These are phyloP conservation scores for Coniochaeta sp. DNA, from an alignment of 2,329 filamentous ascomycete species.

Conservation along the genomic window DNA sequence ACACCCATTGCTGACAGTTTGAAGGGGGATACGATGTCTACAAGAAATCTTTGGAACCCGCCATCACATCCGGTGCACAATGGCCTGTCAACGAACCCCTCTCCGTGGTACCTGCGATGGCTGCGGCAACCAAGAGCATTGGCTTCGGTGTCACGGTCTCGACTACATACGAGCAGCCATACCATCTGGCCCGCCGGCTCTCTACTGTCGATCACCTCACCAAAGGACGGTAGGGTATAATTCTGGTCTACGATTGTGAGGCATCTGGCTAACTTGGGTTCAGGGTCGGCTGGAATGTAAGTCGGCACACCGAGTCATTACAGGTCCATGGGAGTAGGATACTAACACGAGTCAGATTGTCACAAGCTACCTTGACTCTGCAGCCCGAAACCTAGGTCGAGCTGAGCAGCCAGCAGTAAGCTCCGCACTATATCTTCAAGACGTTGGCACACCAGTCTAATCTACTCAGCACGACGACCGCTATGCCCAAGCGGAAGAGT, in stretches of 20 bases:
- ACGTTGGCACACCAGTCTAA: constrained; percentile 12
- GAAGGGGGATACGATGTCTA: constrained; percentile 62
- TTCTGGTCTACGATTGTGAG: not conserved
- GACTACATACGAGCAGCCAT: constrained; percentile 64
- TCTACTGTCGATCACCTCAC: constrained; percentile 62
- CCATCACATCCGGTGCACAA: constrained; percentile 56
- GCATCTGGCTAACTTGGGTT: not conserved
- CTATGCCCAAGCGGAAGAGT: constrained; percentile 55
- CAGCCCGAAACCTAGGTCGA: constrained; percentile 55
- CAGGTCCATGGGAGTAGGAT: constrained; percentile 16
- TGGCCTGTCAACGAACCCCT: constrained; percentile 67
- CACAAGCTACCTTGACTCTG: constrained; percentile 60
- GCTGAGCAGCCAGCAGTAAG: constrained; percentile 39
- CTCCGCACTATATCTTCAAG: constrained; percentile 27
- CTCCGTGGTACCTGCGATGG: constrained; percentile 57
- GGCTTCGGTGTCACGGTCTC: constrained; percentile 61
- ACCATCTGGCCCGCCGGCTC: constrained; percentile 57
- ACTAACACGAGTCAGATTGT: constrained; percentile 38
- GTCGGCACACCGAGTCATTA: constrained; percentile 5
- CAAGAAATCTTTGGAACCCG: constrained; percentile 49
- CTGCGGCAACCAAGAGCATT: constrained; percentile 58
- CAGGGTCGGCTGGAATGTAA: constrained; percentile 38
- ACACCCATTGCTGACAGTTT: not conserved
- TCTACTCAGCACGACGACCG: constrained; percentile 55
- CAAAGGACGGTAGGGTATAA: constrained; percentile 38